phyloP scores from a whole-genome alignment of 176 grass and related monocot species.

The Tillandsia leiboldiana region DNA sequence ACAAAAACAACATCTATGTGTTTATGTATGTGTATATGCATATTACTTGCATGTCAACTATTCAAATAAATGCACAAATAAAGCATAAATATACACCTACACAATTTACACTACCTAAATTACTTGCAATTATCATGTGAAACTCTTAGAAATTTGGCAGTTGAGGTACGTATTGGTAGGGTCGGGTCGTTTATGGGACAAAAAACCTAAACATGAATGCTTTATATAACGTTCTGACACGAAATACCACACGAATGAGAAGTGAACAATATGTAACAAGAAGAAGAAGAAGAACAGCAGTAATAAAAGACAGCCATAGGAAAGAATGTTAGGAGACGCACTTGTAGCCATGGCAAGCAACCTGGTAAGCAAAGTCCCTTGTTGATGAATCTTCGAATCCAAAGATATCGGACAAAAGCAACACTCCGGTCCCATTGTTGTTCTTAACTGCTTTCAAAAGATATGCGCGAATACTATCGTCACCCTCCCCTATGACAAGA shows the following conservation, averaged over 20 bases:
- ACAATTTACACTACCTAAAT: too few species aligned
- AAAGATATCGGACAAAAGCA: constrained; percentile 72
- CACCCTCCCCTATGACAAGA: constrained; percentile 60
- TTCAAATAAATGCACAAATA: too few species aligned
- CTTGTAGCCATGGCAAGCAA: constrained; percentile 95
- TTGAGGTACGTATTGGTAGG: too few species aligned
- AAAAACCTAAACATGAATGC: too few species aligned
- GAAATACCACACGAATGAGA: background rate
- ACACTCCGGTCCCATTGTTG: constrained; percentile 78
- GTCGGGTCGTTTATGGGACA: too few species aligned
- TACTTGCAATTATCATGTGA: too few species aligned
- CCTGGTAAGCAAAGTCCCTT: constrained; percentile 78
- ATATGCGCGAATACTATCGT: constrained; percentile 46
- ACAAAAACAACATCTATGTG: background rate
- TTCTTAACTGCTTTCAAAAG: constrained; percentile 86
- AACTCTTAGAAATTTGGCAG: too few species aligned
- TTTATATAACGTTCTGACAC: too few species aligned
- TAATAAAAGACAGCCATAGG: background rate
- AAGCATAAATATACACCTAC: too few species aligned
- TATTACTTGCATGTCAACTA: background rate
- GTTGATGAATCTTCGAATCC: constrained; percentile 87
- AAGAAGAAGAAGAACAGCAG: background rate
- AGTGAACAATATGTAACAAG: background rate
- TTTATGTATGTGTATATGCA: background rate
- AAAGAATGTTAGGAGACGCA: constrained; percentile 20